phyloP scores from a whole-genome alignment of 495 filamentous ascomycete genomes.

The Podospora conica region DNA sequence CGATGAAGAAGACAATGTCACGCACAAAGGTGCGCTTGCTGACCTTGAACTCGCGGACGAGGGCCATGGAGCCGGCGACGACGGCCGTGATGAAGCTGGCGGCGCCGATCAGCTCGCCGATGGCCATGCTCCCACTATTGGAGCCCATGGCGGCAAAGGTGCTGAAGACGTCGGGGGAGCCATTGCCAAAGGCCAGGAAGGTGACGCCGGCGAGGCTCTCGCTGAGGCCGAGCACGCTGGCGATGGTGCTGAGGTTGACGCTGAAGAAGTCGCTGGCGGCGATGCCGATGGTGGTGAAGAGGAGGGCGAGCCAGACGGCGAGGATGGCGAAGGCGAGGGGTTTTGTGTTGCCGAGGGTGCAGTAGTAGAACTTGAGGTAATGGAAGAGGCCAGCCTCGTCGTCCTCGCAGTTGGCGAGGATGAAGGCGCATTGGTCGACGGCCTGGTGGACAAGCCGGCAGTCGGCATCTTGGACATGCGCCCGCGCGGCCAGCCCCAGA shows the following conservation, averaged over 20 bases:
- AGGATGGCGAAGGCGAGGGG: constrained; percentile 72
- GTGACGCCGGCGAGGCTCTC: constrained; percentile 96
- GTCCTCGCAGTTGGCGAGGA: constrained; percentile 73
- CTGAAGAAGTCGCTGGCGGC: constrained; percentile 98
- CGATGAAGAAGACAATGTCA: constrained; percentile 90
- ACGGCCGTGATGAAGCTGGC: constrained; percentile 96
- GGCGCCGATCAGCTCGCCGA: constrained; percentile 93
- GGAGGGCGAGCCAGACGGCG: constrained; percentile 74
- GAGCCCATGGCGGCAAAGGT: constrained; percentile 98
- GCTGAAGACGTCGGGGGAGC: constrained; percentile 97
- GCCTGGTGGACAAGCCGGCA: constrained; percentile 76
- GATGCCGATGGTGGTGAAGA: constrained; percentile 98
- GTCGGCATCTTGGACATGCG: constrained; percentile 36
- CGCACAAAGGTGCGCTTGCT: constrained; percentile 81
- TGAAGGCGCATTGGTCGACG: constrained; percentile 78
- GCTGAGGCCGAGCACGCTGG: constrained; percentile 81
- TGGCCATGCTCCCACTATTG: constrained; percentile 88
- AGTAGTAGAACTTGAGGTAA: constrained; percentile 92
- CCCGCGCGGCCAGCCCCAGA: not conserved
- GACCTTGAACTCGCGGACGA: constrained; percentile 89
- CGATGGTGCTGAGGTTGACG: constrained; percentile 89
- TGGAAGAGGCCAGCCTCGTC: constrained; percentile 86
- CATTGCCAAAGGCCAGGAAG: constrained; percentile 95
- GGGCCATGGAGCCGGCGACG: constrained; percentile 95
- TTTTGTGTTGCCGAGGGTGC: constrained; percentile 61